Percentiles rank a stretch among this genome's conserved stretches.
phyloP scores from a whole-genome alignment of 257 asterid genomes.

The Solanum tarapatanum region DNA sequence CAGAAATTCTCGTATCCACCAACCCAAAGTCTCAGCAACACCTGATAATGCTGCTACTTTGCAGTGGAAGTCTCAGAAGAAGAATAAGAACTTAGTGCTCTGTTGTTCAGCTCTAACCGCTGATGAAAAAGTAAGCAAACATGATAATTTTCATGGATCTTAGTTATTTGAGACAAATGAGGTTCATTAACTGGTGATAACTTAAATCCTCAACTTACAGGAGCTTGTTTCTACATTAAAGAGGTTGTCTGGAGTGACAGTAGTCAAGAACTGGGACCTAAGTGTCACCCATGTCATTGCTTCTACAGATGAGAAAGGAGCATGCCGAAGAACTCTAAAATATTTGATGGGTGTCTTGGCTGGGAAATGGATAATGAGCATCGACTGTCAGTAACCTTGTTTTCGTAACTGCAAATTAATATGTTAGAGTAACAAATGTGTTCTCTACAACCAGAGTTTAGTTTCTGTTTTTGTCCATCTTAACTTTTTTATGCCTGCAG shows the following conservation, averaged over 20 bases:
- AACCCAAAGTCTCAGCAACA: slow-evolving; percentile 16
- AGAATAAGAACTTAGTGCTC: slow-evolving; percentile 40
- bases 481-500: slow-evolving; percentile 19
- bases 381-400: slow-evolving; percentile 45
- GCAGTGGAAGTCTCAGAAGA: slow-evolving; percentile 39
- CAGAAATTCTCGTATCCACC: slow-evolving; percentile 31
- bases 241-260: slow-evolving; percentile 34
- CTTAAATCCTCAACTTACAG: slow-evolving; percentile 27
- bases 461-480: neutral
- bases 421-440: neutral
- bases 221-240: slow-evolving; percentile 39
- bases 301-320: slow-evolving; percentile 67
- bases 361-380: slow-evolving; percentile 85
- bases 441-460: neutral
- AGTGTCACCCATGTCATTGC: slow-evolving; percentile 81
- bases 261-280: slow-evolving; percentile 65
- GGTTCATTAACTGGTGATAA: neutral
- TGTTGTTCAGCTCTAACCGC: slow-evolving; percentile 72
- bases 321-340: slow-evolving; percentile 82
- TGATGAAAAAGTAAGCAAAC: slow-evolving; percentile 49
- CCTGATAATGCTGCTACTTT: slow-evolving; percentile 10
- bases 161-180: neutral
- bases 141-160: neutral
- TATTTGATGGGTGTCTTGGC: slow-evolving; percentile 82
- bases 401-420: neutral